These are phyloP conservation scores for Globisporangium okanoganense DNA, from an alignment of 352 stramenopile species.

Conservation along the genomic window DNA sequence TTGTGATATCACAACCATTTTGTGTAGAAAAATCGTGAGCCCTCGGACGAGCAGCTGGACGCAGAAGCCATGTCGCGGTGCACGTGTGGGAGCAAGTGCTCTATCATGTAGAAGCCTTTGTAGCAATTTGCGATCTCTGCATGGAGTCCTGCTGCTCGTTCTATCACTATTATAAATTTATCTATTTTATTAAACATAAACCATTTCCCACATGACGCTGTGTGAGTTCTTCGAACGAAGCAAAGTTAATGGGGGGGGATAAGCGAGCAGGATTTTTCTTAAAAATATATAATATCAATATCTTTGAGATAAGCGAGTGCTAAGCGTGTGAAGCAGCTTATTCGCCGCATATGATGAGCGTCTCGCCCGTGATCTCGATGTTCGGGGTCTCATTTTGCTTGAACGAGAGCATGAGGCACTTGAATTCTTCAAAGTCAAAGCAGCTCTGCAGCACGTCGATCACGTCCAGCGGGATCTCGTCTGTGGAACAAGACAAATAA, in stretches of 20 bases:
- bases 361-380: constrained; percentile 74
- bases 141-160: background rate
- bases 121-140: background rate
- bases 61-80: constrained; percentile 65
- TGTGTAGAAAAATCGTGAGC: constrained; percentile 12
- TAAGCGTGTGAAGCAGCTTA: background rate
- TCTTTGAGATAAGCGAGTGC: background rate
- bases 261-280: too few relatives aligned
- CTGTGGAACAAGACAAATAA: constrained; percentile 14
- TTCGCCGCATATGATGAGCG: constrained; percentile 38
- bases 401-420: constrained; percentile 83
- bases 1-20: background rate
- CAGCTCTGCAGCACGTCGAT: constrained; percentile 79
- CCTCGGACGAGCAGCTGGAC: constrained; percentile 41
- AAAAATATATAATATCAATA: background rate
- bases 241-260: background rate
- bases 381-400: constrained; percentile 78
- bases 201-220: background rate
- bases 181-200: background rate
- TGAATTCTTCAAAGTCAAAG: constrained; percentile 87
- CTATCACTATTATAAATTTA: background rate
- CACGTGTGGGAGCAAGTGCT: constrained; percentile 48
- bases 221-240: background rate
- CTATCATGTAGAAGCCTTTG: constrained; percentile 50
- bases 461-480: constrained; percentile 75